Evolutionary conservation across 768 basidiomycete species (phyloP).

Genomic region (Amanita brunnescens): DNA sequence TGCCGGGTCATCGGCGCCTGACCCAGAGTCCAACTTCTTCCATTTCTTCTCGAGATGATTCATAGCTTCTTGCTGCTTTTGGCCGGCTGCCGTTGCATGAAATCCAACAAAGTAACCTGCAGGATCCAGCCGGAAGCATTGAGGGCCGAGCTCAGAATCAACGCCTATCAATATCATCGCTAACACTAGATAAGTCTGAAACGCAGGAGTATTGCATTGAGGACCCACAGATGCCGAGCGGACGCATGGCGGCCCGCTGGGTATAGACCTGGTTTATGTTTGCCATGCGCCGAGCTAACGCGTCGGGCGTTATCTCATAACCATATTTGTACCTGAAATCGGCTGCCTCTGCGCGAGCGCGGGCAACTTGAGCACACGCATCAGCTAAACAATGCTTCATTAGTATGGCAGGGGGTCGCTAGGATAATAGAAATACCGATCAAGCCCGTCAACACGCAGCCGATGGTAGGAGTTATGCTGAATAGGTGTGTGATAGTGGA

Average conservation of each 20-base stretch:
- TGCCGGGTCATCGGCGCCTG: conserved; percentile 70
- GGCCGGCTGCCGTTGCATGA: conserved; percentile 92
- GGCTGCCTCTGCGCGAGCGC: conserved; percentile 84
- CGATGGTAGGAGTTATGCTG: conserved; percentile 92
- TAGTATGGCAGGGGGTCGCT: background rate
- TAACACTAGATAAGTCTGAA: conserved; percentile 20
- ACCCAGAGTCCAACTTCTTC: conserved; percentile 84
- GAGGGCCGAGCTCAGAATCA: conserved; percentile 89
- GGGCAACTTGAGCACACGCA: conserved; percentile 78
- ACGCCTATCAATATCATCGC: conserved; percentile 95
- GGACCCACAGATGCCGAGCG: conserved; percentile 82
- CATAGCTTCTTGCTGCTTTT: conserved; percentile 98
- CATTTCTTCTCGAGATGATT: conserved; percentile 98
- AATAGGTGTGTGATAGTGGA: conserved; percentile 92
- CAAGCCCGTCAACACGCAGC: conserved; percentile 97
- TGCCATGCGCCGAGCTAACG: conserved; percentile 88
- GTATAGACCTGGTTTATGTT: conserved; percentile 99
- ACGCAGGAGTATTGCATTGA: background rate
- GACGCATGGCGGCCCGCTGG: conserved; percentile 94
- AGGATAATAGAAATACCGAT: conserved; percentile 45
- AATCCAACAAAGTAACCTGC: conserved; percentile 99
- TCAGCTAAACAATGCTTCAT: conserved; percentile 45
- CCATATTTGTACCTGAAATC: conserved; percentile 95
- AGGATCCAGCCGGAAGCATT: conserved; percentile 96
- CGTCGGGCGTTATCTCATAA: conserved; percentile 96